A percentile compares a stretch with the other conserved stretches of the same genome.
These are phyloP conservation scores for Hibiscus trionum DNA, from an alignment of 345 rosid species.

Conservation along the genomic window DNA sequence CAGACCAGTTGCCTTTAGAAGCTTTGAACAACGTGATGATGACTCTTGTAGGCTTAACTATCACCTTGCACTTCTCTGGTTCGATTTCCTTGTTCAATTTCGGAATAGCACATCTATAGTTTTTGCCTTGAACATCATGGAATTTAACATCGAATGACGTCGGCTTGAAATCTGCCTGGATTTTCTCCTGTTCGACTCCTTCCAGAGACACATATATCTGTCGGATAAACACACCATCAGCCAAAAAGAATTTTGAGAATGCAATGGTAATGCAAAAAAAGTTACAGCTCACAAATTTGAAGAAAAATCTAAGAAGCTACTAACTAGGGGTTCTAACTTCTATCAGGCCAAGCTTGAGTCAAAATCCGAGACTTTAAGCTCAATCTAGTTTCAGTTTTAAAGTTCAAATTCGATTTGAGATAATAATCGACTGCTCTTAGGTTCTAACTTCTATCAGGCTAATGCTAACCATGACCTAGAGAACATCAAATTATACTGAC, in stretches of 20 bases:
- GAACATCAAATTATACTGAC: not conserved
- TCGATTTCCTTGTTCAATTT: slow-evolving; percentile 70
- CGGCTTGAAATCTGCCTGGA: slow-evolving; percentile 59
- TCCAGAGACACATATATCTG: slow-evolving; percentile 79
- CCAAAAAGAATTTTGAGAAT: not conserved
- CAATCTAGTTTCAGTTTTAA: not conserved
- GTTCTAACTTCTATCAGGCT: no score
- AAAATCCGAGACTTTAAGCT: not conserved
- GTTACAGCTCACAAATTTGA: not conserved
- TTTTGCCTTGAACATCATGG: slow-evolving; percentile 79
- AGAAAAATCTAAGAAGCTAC: not conserved
- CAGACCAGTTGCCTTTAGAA: slow-evolving; percentile 80
- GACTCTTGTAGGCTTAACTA: slow-evolving; percentile 69
- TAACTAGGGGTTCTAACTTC: not conserved
- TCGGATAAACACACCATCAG: not conserved
- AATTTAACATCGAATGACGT: slow-evolving; percentile 61
- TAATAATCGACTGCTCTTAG: not conserved
- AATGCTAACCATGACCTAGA: not conserved
- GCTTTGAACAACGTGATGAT: slow-evolving; percentile 61
- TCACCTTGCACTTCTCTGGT: slow-evolving; percentile 72
- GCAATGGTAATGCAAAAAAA: not conserved
- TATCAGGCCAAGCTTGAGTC: not conserved
- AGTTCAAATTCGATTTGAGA: not conserved
- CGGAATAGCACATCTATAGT: slow-evolving; percentile 57
- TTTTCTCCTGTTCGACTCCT: slow-evolving; percentile 67